Conservation (phyloP, 176 grass and related monocot genomes). For the Panicum miliaceum region DNA sequence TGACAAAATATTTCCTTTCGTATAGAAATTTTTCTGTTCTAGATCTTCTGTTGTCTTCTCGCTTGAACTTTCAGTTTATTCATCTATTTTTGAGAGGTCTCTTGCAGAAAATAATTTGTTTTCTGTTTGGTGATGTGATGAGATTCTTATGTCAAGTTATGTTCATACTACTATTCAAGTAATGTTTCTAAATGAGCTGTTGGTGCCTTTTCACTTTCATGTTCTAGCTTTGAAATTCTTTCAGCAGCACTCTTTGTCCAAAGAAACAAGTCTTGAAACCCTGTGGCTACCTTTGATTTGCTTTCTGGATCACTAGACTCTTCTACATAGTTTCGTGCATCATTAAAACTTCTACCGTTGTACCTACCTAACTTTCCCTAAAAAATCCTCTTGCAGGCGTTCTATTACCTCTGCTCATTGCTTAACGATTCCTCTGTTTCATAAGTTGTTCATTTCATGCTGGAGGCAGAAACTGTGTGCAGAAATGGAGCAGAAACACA, state of each 20-base stretch:
- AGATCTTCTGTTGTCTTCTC: background rate
- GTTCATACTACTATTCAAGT: slow-evolving; percentile 38
- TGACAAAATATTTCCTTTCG: background rate
- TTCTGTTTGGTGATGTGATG: background rate
- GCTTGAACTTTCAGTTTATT: background rate
- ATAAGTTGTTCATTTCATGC: slow-evolving; percentile 10
- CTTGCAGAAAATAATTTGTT: background rate
- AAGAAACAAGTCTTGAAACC: slow-evolving; percentile 18
- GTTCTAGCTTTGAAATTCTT: background rate
- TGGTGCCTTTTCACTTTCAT: slow-evolving; percentile 35
- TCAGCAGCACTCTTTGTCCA: slow-evolving; percentile 12
- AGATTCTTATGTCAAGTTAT: slow-evolving; percentile 19
- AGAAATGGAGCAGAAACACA: slow-evolving; percentile 44
- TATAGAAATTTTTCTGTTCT: background rate
- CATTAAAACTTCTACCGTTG: slow-evolving; percentile 1
- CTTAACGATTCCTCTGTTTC: background rate
- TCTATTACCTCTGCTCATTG: slow-evolving; percentile 2
- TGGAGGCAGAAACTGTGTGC: background rate
- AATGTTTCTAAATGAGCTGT: slow-evolving; percentile 20
- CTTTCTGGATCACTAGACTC: background rate
- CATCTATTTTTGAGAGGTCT: background rate
- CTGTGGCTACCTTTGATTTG: slow-evolving; percentile 11
- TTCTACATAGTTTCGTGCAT: background rate
- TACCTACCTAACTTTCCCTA: slow-evolving; percentile 29
- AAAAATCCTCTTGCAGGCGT: slow-evolving; percentile 22